Evolutionary conservation across 1,139 yeast genomes (phyloP), one percentile per base, ranked within the genome.

Genomic region (Saccharomycopsis crataegensis): DNA sequence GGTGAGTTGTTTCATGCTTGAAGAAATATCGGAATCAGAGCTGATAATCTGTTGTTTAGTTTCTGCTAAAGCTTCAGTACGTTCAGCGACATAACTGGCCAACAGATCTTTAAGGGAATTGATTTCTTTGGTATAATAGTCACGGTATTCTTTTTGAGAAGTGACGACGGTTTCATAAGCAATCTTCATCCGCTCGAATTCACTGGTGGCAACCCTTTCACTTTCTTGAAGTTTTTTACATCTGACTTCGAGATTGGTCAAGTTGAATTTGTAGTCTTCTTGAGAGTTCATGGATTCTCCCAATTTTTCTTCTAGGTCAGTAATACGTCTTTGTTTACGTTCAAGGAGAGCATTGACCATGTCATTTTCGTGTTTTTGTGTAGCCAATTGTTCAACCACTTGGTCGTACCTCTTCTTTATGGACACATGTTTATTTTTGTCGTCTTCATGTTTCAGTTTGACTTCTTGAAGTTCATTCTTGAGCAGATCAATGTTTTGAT

Each of bases 301-400:
- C 59, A 76, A 68, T 61, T 80, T 82, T 45, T 70, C 71, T 64
- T 85, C 89, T 61, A 83, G 66, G 62, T 83, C 90, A 43, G 72
- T 62, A 46, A 84, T 76, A 57, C 87, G 70, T 57, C 89, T 72
- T 62, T 83, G 84, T 63, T 83, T 83, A 57, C 90, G 70, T 59
- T 76, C 80, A 59, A 83, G 68, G 59, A 83, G 66, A 0, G 87
- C 82, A 60, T 76, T 79, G 46, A 83, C 72, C 70, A 83, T 82
- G 61, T 83, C 87, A 61, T 80, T 81, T 61, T 84, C 88, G 63
- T 83, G 88, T 65, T 82, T 83, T 37, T 83, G 73, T 61, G 83
- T 83, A 44, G 87, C 83, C 59, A 82, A 68, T 63, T 80, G 87
- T 62, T 85, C 91, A 46, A 81, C 75, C 57, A 80, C 72, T 56